Conservation (phyloP, 106 monocot species). For the Dendrobium catenatum region DNA sequence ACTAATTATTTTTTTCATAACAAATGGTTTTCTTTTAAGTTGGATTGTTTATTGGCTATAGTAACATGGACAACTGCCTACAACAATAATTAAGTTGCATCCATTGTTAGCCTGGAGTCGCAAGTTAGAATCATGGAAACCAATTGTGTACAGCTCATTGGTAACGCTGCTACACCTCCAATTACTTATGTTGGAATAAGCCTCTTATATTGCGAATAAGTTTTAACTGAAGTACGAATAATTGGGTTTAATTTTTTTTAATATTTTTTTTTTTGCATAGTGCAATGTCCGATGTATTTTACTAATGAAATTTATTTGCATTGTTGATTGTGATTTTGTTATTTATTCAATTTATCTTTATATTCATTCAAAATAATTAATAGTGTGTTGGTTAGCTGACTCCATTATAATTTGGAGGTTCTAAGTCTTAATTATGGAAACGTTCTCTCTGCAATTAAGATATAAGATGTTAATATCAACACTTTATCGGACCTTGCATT, state of each 20-base stretch:
- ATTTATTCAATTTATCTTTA: not conserved
- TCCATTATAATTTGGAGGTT: not conserved
- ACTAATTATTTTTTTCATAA: not conserved
- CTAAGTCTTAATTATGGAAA: not conserved
- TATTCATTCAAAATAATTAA: too few species aligned
- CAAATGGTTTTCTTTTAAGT: not conserved
- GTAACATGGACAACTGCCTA: not conserved
- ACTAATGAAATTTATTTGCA: not conserved
- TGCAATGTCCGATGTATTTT: not conserved
- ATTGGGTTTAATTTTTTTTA: not conserved
- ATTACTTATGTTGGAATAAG: not conserved
- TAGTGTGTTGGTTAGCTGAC: not conserved
- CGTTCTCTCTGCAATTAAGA: not conserved
- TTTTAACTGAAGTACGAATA: not conserved
- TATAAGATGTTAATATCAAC: not conserved
- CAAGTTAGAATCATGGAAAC: not conserved
- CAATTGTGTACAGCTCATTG: not conserved
- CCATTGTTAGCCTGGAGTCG: not conserved
- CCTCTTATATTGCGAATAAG: not conserved
- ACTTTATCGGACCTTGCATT: not conserved
- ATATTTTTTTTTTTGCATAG: not conserved
- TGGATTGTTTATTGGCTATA: not conserved
- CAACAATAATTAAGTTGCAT: not conserved
- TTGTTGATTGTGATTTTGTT: not conserved
- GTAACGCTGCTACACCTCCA: not conserved